Conservation (phyloP, 257 asterid species). For the Cynanchum wilfordii region DNA sequence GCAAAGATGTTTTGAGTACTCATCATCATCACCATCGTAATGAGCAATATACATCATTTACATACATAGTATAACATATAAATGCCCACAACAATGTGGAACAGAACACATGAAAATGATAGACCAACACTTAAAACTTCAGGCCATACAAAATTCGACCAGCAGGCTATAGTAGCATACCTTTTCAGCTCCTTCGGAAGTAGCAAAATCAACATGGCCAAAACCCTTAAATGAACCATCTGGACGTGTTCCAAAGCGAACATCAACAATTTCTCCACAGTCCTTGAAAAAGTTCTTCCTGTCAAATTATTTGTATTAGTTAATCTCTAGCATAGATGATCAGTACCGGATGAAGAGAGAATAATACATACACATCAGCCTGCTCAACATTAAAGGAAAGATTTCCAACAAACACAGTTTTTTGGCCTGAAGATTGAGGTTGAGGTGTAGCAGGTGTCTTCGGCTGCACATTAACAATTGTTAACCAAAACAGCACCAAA, state of each 20-base stretch:
- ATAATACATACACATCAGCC: constrained; percentile 57
- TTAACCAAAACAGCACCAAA: neutral
- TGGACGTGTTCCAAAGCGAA: constrained; percentile 49
- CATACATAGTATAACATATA: too few relatives aligned
- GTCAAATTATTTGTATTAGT: constrained; percentile 12
- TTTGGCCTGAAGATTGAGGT: constrained; percentile 41
- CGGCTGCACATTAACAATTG: constrained; percentile 32
- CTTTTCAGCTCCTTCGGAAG: constrained; percentile 67
- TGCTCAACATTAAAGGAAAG: constrained; percentile 48
- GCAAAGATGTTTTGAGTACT: too few relatives aligned
- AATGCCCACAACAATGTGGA: neutral
- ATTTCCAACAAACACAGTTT: constrained; percentile 74
- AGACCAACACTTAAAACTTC: neutral
- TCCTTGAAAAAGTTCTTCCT: constrained; percentile 68
- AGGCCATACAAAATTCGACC: neutral
- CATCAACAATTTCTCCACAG: constrained; percentile 63
- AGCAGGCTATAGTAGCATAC: constrained; percentile 19
- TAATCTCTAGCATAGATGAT: neutral
- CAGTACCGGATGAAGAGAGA: neutral
- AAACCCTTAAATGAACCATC: constrained; percentile 68
- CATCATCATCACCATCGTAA: too few relatives aligned
- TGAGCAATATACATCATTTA: too few relatives aligned
- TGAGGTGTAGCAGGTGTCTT: constrained; percentile 36
- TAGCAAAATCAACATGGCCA: constrained; percentile 88
- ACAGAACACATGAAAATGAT: neutral